Evolutionary conservation across 495 filamentous ascomycete genomes (phyloP), one percentile per base, ranked within the genome.

Genomic region (Neurospora sublineolata): DNA sequence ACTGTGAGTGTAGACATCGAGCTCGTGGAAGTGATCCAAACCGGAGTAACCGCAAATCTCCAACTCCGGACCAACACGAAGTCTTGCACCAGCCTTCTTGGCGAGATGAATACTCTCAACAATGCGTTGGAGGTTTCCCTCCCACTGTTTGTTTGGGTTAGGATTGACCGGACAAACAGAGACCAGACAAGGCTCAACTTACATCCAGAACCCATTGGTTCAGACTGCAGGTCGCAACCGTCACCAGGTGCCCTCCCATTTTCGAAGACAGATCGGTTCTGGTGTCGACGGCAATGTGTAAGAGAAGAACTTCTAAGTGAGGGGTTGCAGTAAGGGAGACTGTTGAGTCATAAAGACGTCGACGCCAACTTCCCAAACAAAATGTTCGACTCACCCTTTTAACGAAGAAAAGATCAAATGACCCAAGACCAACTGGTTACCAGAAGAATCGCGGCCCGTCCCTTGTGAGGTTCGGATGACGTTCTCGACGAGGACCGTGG

Each of bases 121-220:
- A 73, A 96, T 96, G 8, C 94, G 85, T 38, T 86, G 81, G 1
- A 83, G 79, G 76, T 97, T 97, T 27, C 93, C 94, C 74, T 91
- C 89, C 78, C 88, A 94, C 70, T 78, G 73, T 90, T 80, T 75
- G 75, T 93, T 92, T 37, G 90, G 90, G 73, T 89, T 87, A 76
- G 71, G 5, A 7, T 60, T 30, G 23, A 3, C 20, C 20, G 20
- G 0, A 44, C 4, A 30, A 7, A 46, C 10, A 7, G 44, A 30
- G 12, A n/a, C 16, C n/a, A 44, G 68, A 12, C 4, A 30, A 16
- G 14, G 14, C 3, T 58, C 2, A 20, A 30, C 73, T 72, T 58
- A 90, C 92, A 75, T 95, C 93, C 1, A 94, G 86, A 60, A 87
- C 87, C 90, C 90, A 92, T 78, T 87, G 86, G 73, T 87, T 86